phyloP scores from a whole-genome alignment of 108 stramenopile species.

The Chaetoceros tenuissimus region DNA sequence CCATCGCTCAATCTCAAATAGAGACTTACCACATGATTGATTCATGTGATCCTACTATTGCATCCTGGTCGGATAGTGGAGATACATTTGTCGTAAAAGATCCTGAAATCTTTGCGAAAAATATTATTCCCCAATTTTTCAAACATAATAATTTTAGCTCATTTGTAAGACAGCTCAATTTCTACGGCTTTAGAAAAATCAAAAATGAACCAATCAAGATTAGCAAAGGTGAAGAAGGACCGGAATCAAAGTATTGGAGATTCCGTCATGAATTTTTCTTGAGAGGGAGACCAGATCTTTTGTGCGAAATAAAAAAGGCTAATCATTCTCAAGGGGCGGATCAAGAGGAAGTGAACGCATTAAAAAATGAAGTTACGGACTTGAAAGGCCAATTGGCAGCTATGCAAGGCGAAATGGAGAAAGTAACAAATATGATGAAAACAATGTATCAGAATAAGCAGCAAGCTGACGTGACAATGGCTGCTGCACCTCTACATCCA shows the following conservation, averaged over 20 bases:
- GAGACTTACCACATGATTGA: conserved; percentile 87
- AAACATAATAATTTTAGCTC: conserved; percentile 88
- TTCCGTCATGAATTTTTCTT: conserved; percentile 74
- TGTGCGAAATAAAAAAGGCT: conserved; percentile 60
- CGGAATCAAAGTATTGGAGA: conserved; percentile 70
- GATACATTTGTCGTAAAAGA: conserved; percentile 76
- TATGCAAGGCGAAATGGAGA: conserved; percentile 23
- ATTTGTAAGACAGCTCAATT: conserved; percentile 88
- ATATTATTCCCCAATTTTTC: conserved; percentile 89
- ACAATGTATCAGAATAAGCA: not conserved
- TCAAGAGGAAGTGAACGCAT: conserved; percentile 21
- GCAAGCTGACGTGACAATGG: not conserved
- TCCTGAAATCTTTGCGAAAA: conserved; percentile 52
- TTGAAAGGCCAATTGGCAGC: conserved; percentile 62
- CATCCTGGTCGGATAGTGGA: conserved; percentile 74
- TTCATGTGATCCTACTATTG: conserved; percentile 52
- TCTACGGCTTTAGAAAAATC: conserved; percentile 85
- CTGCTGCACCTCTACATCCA: not conserved
- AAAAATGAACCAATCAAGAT: conserved; percentile 62
- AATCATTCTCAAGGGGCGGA: conserved; percentile 10
- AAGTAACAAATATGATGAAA: not conserved
- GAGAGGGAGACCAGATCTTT: conserved; percentile 54
- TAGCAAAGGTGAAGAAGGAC: conserved; percentile 53
- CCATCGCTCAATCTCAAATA: conserved; percentile 19
- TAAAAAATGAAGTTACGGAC: conserved; percentile 56